Percentiles rank a stretch among this genome's conserved stretches.
Conservation (phyloP, 2,329 filamentous ascomycete genomes). For the Rutstroemia sp. region DNA sequence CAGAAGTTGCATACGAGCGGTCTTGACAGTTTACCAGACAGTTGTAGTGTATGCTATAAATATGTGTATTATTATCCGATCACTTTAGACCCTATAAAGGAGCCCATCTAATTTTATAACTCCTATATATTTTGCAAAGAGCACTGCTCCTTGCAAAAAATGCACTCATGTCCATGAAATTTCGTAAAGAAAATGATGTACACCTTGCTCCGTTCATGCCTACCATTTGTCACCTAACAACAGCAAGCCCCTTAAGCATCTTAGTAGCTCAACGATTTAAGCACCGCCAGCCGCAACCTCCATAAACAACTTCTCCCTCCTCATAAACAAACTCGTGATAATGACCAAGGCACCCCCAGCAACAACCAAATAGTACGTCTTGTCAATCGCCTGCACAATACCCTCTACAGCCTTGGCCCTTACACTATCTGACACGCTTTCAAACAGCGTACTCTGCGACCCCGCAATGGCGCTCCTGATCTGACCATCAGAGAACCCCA, state of each 20-base stretch:
- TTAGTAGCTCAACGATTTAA: not conserved
- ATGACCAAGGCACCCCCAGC: constrained; percentile 23
- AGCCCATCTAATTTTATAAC: no score
- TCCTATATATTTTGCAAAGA: no score
- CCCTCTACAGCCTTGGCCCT: constrained; percentile 20
- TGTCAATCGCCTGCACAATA: constrained; percentile 24
- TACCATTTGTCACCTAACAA: not conserved
- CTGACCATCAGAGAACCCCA: constrained; percentile 13
- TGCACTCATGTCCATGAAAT: no score
- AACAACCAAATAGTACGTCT: constrained; percentile 25
- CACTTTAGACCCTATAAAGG: no score
- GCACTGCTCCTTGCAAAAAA: no score
- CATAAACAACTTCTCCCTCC: constrained; percentile 19
- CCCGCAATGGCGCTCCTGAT: constrained; percentile 22
- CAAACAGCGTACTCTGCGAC: constrained; percentile 10
- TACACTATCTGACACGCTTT: constrained; percentile 5
- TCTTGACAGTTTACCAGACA: no score
- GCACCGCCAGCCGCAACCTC: constrained; percentile 6
- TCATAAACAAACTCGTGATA: constrained; percentile 24
- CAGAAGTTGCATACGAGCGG: no score
- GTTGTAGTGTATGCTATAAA: no score
- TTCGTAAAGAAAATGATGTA: no score
- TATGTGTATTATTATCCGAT: no score
- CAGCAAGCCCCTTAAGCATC: not conserved
- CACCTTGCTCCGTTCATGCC: no score